phyloP scores from a whole-genome alignment of 352 stramenopile genomes.

The Aphanomyces euteiches region DNA sequence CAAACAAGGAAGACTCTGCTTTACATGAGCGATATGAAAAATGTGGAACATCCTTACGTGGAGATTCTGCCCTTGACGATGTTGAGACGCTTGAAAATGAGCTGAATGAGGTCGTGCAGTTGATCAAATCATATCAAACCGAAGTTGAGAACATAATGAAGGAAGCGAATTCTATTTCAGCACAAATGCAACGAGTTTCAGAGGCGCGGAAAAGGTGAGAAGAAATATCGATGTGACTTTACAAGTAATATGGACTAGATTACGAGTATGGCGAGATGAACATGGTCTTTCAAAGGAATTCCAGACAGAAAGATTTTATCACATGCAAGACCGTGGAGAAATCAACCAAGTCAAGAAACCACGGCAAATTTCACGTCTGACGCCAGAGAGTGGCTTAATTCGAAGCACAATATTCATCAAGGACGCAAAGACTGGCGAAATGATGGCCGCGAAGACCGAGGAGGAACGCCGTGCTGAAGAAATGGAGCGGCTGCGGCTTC shows the following conservation, averaged over 20 bases:
- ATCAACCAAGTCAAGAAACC: background rate
- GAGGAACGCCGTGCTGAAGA: slow-evolving; percentile 6
- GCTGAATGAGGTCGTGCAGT: background rate
- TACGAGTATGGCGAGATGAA: background rate
- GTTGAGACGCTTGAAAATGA: background rate
- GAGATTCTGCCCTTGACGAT: too few species aligned
- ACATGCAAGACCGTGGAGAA: background rate
- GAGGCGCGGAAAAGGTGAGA: background rate
- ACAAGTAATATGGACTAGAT: background rate
- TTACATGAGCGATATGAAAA: too few species aligned
- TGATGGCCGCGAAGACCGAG: background rate
- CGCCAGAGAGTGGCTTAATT: background rate
- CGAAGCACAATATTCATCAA: background rate
- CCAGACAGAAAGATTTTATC: background rate
- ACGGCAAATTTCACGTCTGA: background rate
- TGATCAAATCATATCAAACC: background rate
- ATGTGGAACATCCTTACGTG: too few species aligned
- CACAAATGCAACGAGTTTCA: background rate
- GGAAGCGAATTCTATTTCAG: background rate
- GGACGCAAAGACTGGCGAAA: background rate
- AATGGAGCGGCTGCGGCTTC: slow-evolving; percentile 5
- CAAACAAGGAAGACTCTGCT: too few species aligned
- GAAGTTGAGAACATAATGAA: background rate
- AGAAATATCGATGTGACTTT: background rate
- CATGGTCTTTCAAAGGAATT: background rate